Evolutionary conservation across 768 basidiomycete species (phyloP), one percentile per base, ranked within the genome.

Genomic region (Termitomyces heimii): DNA sequence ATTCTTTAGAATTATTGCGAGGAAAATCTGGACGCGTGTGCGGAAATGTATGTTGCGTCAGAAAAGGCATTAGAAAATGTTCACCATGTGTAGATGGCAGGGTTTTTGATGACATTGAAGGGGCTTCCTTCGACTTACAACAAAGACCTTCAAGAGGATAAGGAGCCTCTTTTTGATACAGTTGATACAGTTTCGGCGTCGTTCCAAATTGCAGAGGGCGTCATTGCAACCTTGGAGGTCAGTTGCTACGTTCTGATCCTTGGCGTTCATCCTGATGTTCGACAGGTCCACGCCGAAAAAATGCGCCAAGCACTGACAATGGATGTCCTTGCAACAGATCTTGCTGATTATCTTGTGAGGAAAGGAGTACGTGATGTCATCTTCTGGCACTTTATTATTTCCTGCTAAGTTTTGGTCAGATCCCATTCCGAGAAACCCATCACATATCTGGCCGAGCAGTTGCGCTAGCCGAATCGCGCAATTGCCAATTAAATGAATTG

Each of bases 111-210:
- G 89, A 95, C 94, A 1, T 77, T 96, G 65, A 99, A 99, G 68
- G 97, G 97, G 31, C 75, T 98, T 45, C 97, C 97, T 14, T 97
- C 96, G 20, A 99, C 97, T 9, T 99, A 99, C 76, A 98, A 99
- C 80, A 99, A 99, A 71, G 97, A 99, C 73, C 76, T 99, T 45
- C 97, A 98, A 71, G 97, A 99, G 71, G 94, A 96, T 71, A 98
- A 99, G 71, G 97, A 99, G 67, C 95, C 97, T 2, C 73, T 99
- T 55, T 98, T 98, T 62, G 97, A 99, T 67, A 77, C 89, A 10
- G 89, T 96, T 14, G 93, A 95, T 67, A 98, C 90, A 39, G 71
- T 97, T 42, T 85, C 86, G 16, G 92, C 92, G 20, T 95, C 87
- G 31, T 79, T 98, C 64, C 83, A 88, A 67, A 98, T 99, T 63